phyloP scores from a whole-genome alignment of 164 flowering plant species.

The Macadamia integrifolia region DNA sequence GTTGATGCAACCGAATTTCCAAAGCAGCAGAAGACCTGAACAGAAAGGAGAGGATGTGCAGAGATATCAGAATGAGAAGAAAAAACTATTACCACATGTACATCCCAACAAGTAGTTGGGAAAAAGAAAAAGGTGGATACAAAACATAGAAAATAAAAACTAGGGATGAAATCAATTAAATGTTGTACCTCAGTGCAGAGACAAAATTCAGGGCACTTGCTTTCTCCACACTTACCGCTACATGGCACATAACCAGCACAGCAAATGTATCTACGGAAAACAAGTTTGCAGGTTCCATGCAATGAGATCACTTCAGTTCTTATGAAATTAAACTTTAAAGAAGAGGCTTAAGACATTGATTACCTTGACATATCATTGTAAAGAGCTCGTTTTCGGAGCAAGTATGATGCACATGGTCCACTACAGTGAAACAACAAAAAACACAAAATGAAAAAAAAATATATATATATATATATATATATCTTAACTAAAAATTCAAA shows the following conservation, averaged over 20 bases:
- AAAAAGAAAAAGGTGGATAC: not conserved
- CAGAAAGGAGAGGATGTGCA: not conserved
- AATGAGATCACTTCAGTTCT: not conserved
- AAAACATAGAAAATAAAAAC: not conserved
- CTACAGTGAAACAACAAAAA: constrained; percentile 27
- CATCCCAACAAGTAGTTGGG: not conserved
- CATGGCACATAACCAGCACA: constrained; percentile 83
- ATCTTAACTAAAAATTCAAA: too few species aligned
- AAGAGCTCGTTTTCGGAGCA: constrained; percentile 92
- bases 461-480: not conserved
- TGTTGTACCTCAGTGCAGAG: constrained; percentile 55
- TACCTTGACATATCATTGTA: constrained; percentile 97
- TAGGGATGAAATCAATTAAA: not conserved
- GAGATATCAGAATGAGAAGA: not conserved
- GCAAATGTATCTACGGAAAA: constrained; percentile 43
- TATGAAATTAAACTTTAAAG: not conserved
- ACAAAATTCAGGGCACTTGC: constrained; percentile 60
- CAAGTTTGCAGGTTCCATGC: not conserved
- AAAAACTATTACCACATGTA: too few species aligned
- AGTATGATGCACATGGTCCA: constrained; percentile 88
- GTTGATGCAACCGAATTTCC: constrained; percentile 68
- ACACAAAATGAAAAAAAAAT: not conserved
- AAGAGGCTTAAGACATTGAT: not conserved
- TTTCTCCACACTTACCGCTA: constrained; percentile 76
- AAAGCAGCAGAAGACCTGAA: constrained; percentile 62